Conservation (phyloP, 179 eudicot species). For the Camellia oleifera region DNA sequence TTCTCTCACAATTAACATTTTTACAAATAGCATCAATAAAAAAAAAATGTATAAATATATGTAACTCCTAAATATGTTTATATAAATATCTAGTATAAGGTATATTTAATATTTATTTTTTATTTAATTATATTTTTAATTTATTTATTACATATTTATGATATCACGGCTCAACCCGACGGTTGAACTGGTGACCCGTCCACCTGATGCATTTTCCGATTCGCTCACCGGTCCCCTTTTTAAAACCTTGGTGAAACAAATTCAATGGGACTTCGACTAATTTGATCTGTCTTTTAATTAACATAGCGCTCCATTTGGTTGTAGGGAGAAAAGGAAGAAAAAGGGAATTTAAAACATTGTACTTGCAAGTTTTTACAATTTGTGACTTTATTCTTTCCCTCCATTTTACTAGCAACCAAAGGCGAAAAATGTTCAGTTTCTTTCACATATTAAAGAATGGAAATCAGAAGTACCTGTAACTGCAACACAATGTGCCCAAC, state of each 20-base stretch:
- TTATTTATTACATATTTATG: too few relatives aligned
- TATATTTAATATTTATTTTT: too few relatives aligned
- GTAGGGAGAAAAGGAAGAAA: constrained; percentile 19
- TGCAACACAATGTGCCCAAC: constrained; percentile 98
- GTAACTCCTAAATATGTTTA: too few relatives aligned
- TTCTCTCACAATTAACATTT: too few relatives aligned
- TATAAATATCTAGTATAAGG: too few relatives aligned
- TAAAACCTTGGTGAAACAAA: background rate
- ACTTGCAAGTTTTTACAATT: constrained; percentile 18
- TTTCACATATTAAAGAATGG: constrained; percentile 3
- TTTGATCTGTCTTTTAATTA: background rate
- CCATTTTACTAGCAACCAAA: constrained; percentile 17
- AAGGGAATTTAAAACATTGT: constrained; percentile 15
- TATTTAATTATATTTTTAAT: too few relatives aligned
- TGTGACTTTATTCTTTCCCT: constrained; percentile 18
- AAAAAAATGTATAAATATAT: too few relatives aligned
- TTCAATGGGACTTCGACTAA: background rate
- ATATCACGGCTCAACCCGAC: too few relatives aligned
- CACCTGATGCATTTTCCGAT: too few relatives aligned
- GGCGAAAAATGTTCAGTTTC: constrained; percentile 17
- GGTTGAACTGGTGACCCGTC: too few relatives aligned
- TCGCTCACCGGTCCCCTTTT: too few relatives aligned
- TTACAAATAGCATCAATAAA: too few relatives aligned
- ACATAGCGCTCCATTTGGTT: constrained; percentile 16
- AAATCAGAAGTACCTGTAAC: constrained; percentile 64